Percentiles rank a stretch among this genome's conserved stretches.
phyloP scores from a whole-genome alignment of 805 yeast species.

The Jamesozyma gamospora region DNA sequence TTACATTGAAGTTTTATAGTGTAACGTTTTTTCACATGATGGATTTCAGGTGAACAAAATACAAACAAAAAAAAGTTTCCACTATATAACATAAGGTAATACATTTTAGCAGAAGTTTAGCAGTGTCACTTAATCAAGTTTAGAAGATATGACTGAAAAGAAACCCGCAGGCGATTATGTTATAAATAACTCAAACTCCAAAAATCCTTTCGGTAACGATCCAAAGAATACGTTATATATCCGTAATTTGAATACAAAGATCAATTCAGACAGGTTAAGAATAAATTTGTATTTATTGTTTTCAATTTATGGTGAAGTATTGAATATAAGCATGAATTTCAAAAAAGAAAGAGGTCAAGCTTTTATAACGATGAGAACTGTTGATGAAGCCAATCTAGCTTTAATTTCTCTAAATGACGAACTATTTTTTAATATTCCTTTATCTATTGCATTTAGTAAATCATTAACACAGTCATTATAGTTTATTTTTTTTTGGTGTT shows the following conservation, averaged over 20 bases:
- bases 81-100: too few species aligned
- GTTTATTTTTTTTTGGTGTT: too few species aligned
- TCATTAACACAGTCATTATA: too few species aligned
- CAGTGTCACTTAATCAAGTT: too few species aligned
- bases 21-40: too few species aligned
- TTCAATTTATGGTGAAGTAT: slow-evolving; percentile 55
- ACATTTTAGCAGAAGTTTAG: too few species aligned
- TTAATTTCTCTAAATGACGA: slow-evolving; percentile 38
- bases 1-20: too few species aligned
- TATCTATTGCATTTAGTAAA: slow-evolving; percentile 37
- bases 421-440: slow-evolving; percentile 42
- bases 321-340: slow-evolving; percentile 38
- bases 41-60: too few species aligned
- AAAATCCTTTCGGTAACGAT: not conserved
- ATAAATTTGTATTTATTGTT: slow-evolving; percentile 50
- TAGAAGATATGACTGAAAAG: too few species aligned
- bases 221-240: slow-evolving; percentile 45
- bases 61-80: not conserved
- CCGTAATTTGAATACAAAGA: slow-evolving; percentile 49
- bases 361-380: slow-evolving; percentile 43
- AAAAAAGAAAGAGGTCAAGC: slow-evolving; percentile 56
- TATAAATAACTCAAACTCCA: too few species aligned
- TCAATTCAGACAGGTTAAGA: slow-evolving; percentile 33
- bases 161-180: too few species aligned
- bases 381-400: slow-evolving; percentile 44